Evolutionary conservation across 176 grass and related monocot species (phyloP).

Genomic region (Cenchrus fungigraminus): DNA sequence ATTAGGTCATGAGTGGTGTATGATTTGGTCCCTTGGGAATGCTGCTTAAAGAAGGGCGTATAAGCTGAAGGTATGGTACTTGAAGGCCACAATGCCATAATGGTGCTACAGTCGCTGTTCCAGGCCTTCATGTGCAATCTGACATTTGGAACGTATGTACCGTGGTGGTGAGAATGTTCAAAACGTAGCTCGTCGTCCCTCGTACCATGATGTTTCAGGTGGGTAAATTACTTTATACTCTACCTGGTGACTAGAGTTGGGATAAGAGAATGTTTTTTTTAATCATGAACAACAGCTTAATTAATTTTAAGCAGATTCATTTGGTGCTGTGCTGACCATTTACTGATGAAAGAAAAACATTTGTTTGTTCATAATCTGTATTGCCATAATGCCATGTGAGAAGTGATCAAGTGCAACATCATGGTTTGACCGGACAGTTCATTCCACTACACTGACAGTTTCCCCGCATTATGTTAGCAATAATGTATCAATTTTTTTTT

Average conservation of each 20-base stretch:
- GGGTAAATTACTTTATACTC: slow-evolving; percentile 4
- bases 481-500: too few species aligned
- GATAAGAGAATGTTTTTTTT: background rate
- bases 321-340: too few species aligned
- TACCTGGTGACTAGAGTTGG: background rate
- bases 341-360: too few species aligned
- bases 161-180: background rate
- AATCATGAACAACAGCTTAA: background rate
- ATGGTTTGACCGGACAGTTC: too few species aligned
- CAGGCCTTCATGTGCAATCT: slow-evolving; percentile 36
- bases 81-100: slow-evolving; percentile 49
- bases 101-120: slow-evolving; percentile 45
- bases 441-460: too few species aligned
- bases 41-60: slow-evolving; percentile 52
- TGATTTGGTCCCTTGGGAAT: slow-evolving; percentile 82
- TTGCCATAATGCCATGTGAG: too few species aligned
- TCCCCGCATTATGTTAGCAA: too few species aligned
- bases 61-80: slow-evolving; percentile 42
- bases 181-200: background rate
- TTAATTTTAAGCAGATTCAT: too few species aligned
- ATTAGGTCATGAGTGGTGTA: slow-evolving; percentile 99
- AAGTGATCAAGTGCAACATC: too few species aligned
- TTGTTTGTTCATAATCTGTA: too few species aligned
- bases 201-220: background rate
- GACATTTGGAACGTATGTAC: slow-evolving; percentile 38